Conservation (phyloP, 1,284 basidiomycete species). For the Lentinus polychrous region DNA sequence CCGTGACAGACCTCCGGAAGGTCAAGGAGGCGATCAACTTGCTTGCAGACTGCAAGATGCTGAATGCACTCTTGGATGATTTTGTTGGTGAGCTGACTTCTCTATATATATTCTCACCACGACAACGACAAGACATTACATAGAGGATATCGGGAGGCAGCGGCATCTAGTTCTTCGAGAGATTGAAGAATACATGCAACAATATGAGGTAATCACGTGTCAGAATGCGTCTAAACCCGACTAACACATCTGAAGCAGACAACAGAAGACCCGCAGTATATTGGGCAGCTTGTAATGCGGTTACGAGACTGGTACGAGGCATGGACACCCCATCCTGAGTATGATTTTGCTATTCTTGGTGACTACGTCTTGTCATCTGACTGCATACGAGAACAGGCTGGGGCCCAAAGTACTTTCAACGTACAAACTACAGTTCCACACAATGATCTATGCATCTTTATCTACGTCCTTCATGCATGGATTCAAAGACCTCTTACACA, state of each 20-base stretch:
- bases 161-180: conserved; percentile 56
- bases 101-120: neutral
- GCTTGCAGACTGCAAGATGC: conserved; percentile 47
- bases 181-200: conserved; percentile 46
- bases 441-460: conserved; percentile 58
- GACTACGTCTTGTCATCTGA: conserved; percentile 5
- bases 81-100: conserved; percentile 47
- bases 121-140: neutral
- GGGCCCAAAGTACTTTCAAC: conserved; percentile 50
- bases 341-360: conserved; percentile 16
- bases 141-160: conserved; percentile 58
- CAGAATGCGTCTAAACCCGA: neutral
- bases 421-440: conserved; percentile 64
- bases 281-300: conserved; percentile 47
- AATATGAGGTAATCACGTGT: conserved; percentile 46
- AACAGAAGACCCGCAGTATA: conserved; percentile 37
- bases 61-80: conserved; percentile 57
- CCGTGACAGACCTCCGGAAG: conserved; percentile 36
- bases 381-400: conserved; percentile 36
- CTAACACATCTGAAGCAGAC: conserved; percentile 27
- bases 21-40: conserved; percentile 48
- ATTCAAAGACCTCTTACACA: conserved; percentile 56
- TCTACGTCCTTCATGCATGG: conserved; percentile 57
- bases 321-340: conserved; percentile 59
- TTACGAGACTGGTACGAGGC: conserved; percentile 60